These are phyloP conservation scores for Syncephalastrum racemosum DNA, from an alignment of 371 early-diverging fungal species.

Conservation along the genomic window DNA sequence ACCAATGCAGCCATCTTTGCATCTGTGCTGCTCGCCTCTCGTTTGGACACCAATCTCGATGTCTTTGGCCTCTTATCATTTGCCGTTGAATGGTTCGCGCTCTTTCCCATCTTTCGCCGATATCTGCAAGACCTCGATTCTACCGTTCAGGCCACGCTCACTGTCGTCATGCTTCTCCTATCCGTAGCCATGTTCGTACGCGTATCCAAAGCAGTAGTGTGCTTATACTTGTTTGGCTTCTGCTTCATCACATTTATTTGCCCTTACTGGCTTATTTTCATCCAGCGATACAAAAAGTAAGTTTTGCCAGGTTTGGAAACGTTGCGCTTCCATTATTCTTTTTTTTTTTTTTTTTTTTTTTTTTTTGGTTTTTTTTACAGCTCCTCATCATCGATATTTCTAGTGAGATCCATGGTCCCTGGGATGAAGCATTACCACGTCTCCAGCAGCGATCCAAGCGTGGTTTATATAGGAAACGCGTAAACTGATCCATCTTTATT, in stretches of 20 bases:
- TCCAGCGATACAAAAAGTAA: constrained; percentile 93
- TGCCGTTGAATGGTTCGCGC: constrained; percentile 89
- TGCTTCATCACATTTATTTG: constrained; percentile 83
- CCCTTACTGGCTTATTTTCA: constrained; percentile 88
- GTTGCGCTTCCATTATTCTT: constrained; percentile 2
- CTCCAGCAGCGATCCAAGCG: constrained; percentile 48
- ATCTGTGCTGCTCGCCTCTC: constrained; percentile 91
- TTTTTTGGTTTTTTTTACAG: background rate
- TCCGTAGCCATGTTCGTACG: constrained; percentile 63
- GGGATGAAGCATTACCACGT: constrained; percentile 94
- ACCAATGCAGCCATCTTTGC: constrained; percentile 96
- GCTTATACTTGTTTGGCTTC: constrained; percentile 66
- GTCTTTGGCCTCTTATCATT: constrained; percentile 88
- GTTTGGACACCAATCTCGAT: constrained; percentile 76
- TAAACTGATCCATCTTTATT: too few relatives aligned
- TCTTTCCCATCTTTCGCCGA: constrained; percentile 89
- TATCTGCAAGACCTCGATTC: constrained; percentile 67
- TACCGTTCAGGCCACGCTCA: constrained; percentile 59
- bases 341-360: too few relatives aligned
- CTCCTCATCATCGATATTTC: constrained; percentile 2
- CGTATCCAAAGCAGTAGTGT: constrained; percentile 71
- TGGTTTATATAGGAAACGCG: constrained; percentile 29
- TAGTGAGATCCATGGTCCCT: constrained; percentile 93
- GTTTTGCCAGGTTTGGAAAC: constrained; percentile 15
- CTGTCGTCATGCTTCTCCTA: constrained; percentile 58